Evolutionary conservation across 2,329 filamentous ascomycete species (phyloP), one percentile per base, ranked within the genome.

Genomic region (Acephala macrosclerotiorum): DNA sequence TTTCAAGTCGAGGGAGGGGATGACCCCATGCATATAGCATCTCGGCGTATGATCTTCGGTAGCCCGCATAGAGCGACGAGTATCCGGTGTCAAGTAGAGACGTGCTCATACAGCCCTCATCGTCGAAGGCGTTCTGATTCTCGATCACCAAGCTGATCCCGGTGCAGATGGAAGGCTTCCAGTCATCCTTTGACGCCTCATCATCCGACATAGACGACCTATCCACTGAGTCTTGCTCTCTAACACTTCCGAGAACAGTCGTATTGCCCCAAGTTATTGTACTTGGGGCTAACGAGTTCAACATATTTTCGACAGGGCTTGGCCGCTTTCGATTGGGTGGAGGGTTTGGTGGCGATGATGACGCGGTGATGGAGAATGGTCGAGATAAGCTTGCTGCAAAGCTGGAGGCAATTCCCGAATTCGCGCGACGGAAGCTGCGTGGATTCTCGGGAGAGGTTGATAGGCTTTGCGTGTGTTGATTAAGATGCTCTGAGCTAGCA

Each of bases 11-110:
- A 36, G 86, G 83, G 4, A 91, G 78, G 0, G 87, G 87, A 63
- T 88, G 84, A 1, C 83, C 81, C 89, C 89, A 91, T 77, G 87
- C 85, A 69, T 89, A 88, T 3, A 91, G 81, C 77, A 91, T 84
- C 76, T 90, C 87, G n/a, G 89, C 88, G 71, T 91, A 91, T 0
- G 85, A 83, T 66, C 87, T 85, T 40, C 89, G 85, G 72, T 91
- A 91, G 71, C 80, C 82, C n/a, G 83, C 81, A 68, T 88, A 88
- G 22, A 84, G 75, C 3, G 80, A 75, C 5, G 79, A 76, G n/a
- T 81, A 82, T 29, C 49, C 63, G 4, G 83, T 79, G 51, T 89
- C 84, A 18, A 91, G 80, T 2, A 91, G 77, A 3, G 89, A 84
- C 2, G 83, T 82, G 22, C 80, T 83, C 73, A 90, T 82, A 82